Evolutionary conservation across 2,329 filamentous ascomycete genomes (phyloP), one percentile per base, ranked within the genome.

Genomic region (Mollisiaceae sp.): DNA sequence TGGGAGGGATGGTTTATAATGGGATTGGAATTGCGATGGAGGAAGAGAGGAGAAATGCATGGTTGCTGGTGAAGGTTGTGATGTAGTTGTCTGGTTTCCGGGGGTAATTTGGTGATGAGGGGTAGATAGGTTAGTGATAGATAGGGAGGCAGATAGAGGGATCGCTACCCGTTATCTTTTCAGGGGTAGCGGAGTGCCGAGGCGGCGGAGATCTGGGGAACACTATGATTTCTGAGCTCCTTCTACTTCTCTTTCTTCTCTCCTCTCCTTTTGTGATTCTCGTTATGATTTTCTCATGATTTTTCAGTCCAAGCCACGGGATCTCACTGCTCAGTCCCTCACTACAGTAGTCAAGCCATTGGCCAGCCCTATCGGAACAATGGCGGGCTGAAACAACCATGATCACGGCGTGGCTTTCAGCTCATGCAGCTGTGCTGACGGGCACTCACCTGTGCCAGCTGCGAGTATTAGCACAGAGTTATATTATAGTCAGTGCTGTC

Each of bases 111-210:
- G 24, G 24, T 50, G 11, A n/a, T 50, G 45, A 54, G 11, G 50
- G 50, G 50, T 50, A 47, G 22, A 22, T 50, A 27, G 2, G 43
- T 47, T 11, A 47, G 43, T 11, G 43, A 18, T 47, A 47, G 43
- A 22, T 47, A 20, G 43, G 12, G 4, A 47, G 8, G 8, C 5
- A 18, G 43, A 27, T 27, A 41, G 11, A 41, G n/a, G 20, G 45
- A 24, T 50, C 41, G 41, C 15, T 15, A 15, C 24, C n/a, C 50
- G 24, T 54, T 54, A 54, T 54, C 50, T 54, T 54, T 54, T 27
- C 12, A 5, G 22, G 50, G 50, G 12, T 14, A 18, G 22, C 6
- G 22, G 22, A 8, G 24, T 50, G n/a, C 45, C 22, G 20, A 27
- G 50, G 18, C 4, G 27, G 50, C 27, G 32, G 32, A 32, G 50